These are phyloP conservation scores for Spirogloea muscicola DNA, from an alignment of 139 green algal species.

Conservation along the genomic window DNA sequence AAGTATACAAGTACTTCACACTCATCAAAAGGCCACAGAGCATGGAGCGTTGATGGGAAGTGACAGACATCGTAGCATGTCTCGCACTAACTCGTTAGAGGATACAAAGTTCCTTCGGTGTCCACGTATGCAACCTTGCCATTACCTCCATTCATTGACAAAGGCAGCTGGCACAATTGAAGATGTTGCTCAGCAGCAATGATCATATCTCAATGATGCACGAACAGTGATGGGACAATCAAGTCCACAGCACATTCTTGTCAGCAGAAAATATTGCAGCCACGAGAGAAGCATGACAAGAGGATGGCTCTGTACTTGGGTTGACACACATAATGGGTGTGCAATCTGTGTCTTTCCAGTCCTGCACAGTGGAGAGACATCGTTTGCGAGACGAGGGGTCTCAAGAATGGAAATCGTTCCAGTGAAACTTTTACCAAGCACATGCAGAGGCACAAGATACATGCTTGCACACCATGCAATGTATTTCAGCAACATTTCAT, in stretches of 20 bases:
- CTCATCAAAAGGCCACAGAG: too few relatives aligned
- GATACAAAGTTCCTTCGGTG: conserved; percentile 47
- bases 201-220: neutral
- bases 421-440: too few relatives aligned
- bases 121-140: conserved; percentile 45
- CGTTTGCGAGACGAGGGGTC: neutral
- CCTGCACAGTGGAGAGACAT: conserved; percentile 13
- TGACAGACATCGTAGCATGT: too few relatives aligned
- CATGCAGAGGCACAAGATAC: too few relatives aligned
- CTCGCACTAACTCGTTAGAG: too few relatives aligned
- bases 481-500: conserved; percentile 3
- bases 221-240: neutral
- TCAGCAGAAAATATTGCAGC: too few relatives aligned
- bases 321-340: conserved; percentile 43
- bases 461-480: neutral
- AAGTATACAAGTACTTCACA: too few relatives aligned
- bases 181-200: too few relatives aligned
- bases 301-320: too few relatives aligned
- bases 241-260: too few relatives aligned
- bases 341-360: conserved; percentile 46
- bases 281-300: too few relatives aligned
- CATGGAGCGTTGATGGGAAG: too few relatives aligned
- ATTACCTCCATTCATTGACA: conserved; percentile 39
- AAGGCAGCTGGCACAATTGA: conserved; percentile 39
- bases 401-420: neutral